A percentile compares a stretch with the other conserved stretches of the same genome.
phyloP scores from a whole-genome alignment of 2,329 filamentous ascomycete species.

The Plectosphaerella plurivora region DNA sequence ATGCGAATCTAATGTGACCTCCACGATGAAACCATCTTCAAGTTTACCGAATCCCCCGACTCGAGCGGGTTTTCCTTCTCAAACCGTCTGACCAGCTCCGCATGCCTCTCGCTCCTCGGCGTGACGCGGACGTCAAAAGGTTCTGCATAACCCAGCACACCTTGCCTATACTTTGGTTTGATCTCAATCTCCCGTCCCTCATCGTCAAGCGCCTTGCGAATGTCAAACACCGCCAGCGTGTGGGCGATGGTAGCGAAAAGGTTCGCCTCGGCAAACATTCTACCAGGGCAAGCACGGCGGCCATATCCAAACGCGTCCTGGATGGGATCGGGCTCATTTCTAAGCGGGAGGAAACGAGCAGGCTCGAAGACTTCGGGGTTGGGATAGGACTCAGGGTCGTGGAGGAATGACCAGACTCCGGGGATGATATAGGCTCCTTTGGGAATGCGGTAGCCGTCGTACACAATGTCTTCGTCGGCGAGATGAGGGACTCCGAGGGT shows the following conservation, averaged over 20 bases:
- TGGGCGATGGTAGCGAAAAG: slow-evolving; percentile 35
- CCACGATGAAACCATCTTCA: no score
- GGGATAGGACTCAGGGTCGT: slow-evolving; percentile 23
- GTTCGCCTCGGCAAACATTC: slow-evolving; percentile 42
- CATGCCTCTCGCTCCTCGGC: slow-evolving; percentile 3
- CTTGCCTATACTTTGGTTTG: slow-evolving; percentile 3
- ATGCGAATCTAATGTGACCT: no score
- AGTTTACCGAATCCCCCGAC: background rate
- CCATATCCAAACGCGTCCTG: slow-evolving; percentile 43
- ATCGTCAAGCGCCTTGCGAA: slow-evolving; percentile 7
- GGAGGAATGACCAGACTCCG: slow-evolving; percentile 33
- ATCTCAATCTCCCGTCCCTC: background rate
- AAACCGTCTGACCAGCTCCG: background rate
- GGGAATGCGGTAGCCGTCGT: slow-evolving; percentile 35
- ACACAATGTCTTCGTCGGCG: slow-evolving; percentile 26
- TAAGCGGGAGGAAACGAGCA: slow-evolving; percentile 13
- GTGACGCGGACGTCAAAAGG: background rate
- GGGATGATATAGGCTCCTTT: slow-evolving; percentile 35
- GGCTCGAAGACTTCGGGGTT: slow-evolving; percentile 9
- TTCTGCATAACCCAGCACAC: slow-evolving; percentile 3
- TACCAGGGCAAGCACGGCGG: slow-evolving; percentile 33
- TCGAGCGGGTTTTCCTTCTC: slow-evolving; percentile 3
- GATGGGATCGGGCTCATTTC: no score
- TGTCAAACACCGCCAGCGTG: slow-evolving; percentile 46
- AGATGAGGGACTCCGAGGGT: slow-evolving; percentile 32